A percentile compares a stretch with the other conserved stretches of the same genome.
Conservation (phyloP, 2,329 filamentous ascomycete species). For the Periconia sp. region DNA sequence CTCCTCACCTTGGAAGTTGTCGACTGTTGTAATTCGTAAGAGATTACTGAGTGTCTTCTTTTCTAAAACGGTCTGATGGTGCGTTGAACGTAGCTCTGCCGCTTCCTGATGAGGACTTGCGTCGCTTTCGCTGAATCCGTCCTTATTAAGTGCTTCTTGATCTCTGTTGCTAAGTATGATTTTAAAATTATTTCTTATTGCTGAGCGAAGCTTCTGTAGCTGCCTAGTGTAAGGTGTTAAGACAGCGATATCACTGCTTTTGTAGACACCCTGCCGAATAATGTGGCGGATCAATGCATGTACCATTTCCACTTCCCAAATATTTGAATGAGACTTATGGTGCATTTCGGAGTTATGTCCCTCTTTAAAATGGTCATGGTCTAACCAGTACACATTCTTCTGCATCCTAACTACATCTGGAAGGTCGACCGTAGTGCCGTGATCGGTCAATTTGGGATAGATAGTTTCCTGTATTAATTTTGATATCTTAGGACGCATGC, state of each 20-base stretch:
- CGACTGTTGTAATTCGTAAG: constrained; percentile 61
- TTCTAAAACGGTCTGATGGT: constrained; percentile 8
- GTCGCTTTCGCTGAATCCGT: constrained; percentile 16
- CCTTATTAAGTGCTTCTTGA: constrained; percentile 51
- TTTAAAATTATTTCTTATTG: constrained; percentile 55
- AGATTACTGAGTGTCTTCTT: constrained; percentile 25
- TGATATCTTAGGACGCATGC: constrained; percentile 68
- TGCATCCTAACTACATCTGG: constrained; percentile 58
- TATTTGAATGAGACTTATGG: constrained; percentile 56
- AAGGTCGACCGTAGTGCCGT: constrained; percentile 37
- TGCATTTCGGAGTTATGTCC: constrained; percentile 10
- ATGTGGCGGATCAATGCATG: constrained; percentile 65
- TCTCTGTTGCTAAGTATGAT: constrained; percentile 68
- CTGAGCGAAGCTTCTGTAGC: constrained; percentile 53
- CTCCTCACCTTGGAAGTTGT: constrained; percentile 80
- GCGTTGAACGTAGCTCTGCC: background rate
- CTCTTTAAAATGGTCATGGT: constrained; percentile 57
- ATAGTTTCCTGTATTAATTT: constrained; percentile 58
- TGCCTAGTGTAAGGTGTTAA: constrained; percentile 68
- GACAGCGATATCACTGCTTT: constrained; percentile 65
- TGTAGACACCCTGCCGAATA: constrained; percentile 64
- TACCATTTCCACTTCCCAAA: constrained; percentile 66
- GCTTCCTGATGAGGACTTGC: too few relatives aligned
- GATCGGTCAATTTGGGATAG: constrained; percentile 61
- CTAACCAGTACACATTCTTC: constrained; percentile 61